Conservation (phyloP, 768 basidiomycete species). For the Lactarius akahatsu region DNA sequence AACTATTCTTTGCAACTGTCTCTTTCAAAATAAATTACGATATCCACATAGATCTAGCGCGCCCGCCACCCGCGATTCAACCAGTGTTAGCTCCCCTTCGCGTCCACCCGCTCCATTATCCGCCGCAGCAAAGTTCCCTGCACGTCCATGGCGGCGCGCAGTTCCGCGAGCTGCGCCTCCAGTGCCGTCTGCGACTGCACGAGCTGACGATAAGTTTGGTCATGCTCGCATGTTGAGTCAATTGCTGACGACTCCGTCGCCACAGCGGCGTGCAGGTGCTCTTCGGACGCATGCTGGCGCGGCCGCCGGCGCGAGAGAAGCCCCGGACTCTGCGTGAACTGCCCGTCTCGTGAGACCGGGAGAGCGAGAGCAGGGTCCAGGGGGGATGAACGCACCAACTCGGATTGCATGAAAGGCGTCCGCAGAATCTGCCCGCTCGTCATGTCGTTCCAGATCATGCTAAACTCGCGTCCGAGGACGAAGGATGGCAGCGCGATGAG, state of each 20-base stretch:
- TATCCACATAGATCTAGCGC: conserved; percentile 1
- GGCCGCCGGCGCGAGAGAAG: conserved; percentile 11
- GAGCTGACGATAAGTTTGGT: conserved; percentile 58
- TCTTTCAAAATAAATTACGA: background rate
- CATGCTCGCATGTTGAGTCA: conserved; percentile 31
- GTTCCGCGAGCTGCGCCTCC: conserved; percentile 59
- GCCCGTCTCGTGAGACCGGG: background rate
- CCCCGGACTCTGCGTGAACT: conserved; percentile 4
- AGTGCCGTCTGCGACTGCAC: conserved; percentile 68
- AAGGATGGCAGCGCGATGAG: conserved; percentile 90
- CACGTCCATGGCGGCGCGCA: conserved; percentile 53
- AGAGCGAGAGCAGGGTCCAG: too few relatives aligned
- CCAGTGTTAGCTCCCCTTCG: conserved; percentile 14
- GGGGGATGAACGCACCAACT: conserved; percentile 1
- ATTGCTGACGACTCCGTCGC: background rate
- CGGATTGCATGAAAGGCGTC: conserved; percentile 5
- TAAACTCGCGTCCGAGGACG: conserved; percentile 90
- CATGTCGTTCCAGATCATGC: conserved; percentile 87
- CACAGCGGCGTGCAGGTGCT: background rate
- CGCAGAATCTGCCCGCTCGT: conserved; percentile 33
- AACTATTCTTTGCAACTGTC: background rate
- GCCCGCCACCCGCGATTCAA: background rate
- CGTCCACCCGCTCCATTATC: conserved; percentile 29
- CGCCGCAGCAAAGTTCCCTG: conserved; percentile 54
- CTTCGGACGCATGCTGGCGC: background rate